Conservation (phyloP, 345 rosid species). For the Chamaenerion angustifolium region DNA sequence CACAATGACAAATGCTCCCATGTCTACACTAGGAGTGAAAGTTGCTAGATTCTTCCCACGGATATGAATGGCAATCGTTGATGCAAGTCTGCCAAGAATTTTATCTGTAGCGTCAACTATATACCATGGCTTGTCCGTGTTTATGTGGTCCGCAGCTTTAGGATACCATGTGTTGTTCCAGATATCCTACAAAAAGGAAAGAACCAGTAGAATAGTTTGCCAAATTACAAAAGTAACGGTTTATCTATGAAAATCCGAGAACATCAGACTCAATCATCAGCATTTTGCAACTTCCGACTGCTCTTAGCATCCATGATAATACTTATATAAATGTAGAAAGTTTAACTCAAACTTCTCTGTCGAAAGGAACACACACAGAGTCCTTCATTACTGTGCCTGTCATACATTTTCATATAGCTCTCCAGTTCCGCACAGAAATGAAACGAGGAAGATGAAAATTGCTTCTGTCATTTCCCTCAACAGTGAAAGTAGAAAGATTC, state of each 20-base stretch:
- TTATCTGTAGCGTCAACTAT: slow-evolving; percentile 86
- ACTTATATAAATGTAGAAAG: no score
- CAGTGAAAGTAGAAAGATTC: no score
- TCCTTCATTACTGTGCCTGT: no score
- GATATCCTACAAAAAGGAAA: slow-evolving; percentile 45
- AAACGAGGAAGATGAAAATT: no score
- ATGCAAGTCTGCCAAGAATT: slow-evolving; percentile 79
- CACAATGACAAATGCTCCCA: slow-evolving; percentile 98
- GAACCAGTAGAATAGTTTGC: neutral
- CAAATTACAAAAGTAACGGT: neutral
- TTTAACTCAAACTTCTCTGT: no score
- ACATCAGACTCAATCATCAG: no score
- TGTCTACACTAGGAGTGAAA: slow-evolving; percentile 92
- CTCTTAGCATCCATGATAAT: no score
- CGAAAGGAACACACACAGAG: no score
- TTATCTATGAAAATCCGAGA: slow-evolving; percentile 1
- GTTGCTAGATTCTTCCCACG: slow-evolving; percentile 89
- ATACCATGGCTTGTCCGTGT: slow-evolving; percentile 76
- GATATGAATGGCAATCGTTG: slow-evolving; percentile 74
- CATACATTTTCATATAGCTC: no score
- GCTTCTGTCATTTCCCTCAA: no score
- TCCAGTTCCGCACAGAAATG: no score
- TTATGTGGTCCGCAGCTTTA: slow-evolving; percentile 73
- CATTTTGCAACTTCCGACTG: no score
- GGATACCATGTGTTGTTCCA: slow-evolving; percentile 99